Conservation (phyloP, 306 rosid genomes). For the Pterocarpus macrocarpus region DNA sequence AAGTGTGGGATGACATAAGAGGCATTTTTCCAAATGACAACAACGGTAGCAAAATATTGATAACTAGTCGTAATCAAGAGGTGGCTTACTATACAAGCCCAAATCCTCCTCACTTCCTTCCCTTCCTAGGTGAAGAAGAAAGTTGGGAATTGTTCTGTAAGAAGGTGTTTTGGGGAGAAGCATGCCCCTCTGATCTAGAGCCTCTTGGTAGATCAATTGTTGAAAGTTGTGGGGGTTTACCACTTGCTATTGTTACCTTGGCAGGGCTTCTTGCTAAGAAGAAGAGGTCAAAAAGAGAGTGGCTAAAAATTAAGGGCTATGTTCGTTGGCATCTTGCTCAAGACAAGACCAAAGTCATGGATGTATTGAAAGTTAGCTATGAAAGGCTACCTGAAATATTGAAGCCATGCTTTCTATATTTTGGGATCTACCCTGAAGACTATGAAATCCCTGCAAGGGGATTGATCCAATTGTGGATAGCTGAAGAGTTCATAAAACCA, state of each 20-base stretch:
- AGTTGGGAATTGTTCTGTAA: background rate
- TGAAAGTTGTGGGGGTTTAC: background rate
- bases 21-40: background rate
- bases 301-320: background rate
- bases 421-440: constrained; percentile 35
- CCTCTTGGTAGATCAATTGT: background rate
- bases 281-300: background rate
- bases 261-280: background rate
- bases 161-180: background rate
- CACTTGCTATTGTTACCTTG: background rate
- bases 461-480: constrained; percentile 17
- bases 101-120: background rate
- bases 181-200: background rate
- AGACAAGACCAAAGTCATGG: background rate
- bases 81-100: background rate
- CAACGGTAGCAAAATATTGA: background rate
- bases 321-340: background rate
- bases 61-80: background rate
- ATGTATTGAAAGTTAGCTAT: constrained; percentile 25
- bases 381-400: constrained; percentile 2
- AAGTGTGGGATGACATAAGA: background rate
- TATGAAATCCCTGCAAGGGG: background rate
- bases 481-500: constrained; percentile 18
- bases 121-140: background rate
- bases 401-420: constrained; percentile 26